Percentiles rank a stretch among this genome's conserved stretches.
These are phyloP conservation scores for Mucor lusitanicus DNA, from an alignment of 371 early-diverging fungal genomes.

Conservation along the genomic window DNA sequence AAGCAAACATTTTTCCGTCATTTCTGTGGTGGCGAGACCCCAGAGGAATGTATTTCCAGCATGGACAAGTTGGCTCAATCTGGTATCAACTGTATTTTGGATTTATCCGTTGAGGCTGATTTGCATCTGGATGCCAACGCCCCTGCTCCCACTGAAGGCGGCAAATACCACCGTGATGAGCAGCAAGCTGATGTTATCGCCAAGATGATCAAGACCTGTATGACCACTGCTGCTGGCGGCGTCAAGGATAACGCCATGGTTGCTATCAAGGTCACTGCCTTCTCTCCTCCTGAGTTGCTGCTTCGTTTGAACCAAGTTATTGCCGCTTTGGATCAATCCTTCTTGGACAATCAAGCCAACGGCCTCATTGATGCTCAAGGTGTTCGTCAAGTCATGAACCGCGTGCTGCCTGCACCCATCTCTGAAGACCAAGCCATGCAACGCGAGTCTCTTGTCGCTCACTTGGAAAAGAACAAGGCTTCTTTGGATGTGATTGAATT, in stretches of 20 bases:
- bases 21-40: conserved; percentile 94
- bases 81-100: conserved; percentile 87
- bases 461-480: conserved; percentile 12
- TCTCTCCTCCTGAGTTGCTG: conserved; percentile 76
- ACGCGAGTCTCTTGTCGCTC: conserved; percentile 23
- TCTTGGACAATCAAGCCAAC: conserved; percentile 34
- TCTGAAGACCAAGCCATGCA: conserved; percentile 17
- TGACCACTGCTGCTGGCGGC: conserved; percentile 66
- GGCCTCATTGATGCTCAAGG: conserved; percentile 32
- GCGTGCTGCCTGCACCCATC: conserved; percentile 27
- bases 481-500: conserved; percentile 33
- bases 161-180: conserved; percentile 33
- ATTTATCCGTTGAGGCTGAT: conserved; percentile 90
- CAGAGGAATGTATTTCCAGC: conserved; percentile 81
- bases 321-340: conserved; percentile 37
- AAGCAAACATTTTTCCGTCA: conserved; percentile 87
- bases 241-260: conserved; percentile 59
- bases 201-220: conserved; percentile 62
- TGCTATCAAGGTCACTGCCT: conserved; percentile 90
- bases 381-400: conserved; percentile 23
- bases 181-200: conserved; percentile 67
- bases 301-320: conserved; percentile 69
- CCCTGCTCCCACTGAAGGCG: conserved; percentile 13
- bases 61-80: conserved; percentile 71
- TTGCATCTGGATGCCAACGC: conserved; percentile 51